phyloP scores from a whole-genome alignment of 352 stramenopile genomes.

The Pythium brassicae region DNA sequence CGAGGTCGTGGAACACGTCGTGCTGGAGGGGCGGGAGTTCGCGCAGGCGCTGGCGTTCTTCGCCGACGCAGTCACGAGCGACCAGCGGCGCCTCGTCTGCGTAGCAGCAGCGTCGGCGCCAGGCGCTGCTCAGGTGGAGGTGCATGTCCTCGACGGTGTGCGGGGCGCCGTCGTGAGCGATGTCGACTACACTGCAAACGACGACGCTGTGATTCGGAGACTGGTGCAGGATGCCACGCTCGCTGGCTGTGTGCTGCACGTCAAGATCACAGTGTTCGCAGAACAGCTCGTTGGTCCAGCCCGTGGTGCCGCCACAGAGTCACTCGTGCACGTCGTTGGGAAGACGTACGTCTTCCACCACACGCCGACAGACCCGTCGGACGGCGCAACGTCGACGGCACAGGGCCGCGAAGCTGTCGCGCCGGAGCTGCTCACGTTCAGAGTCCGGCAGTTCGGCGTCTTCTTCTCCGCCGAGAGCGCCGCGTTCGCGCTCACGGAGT shows the following conservation, averaged over 20 bases:
- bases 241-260: slow-evolving; percentile 15
- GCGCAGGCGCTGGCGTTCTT: slow-evolving; percentile 34
- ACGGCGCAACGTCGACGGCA: no score
- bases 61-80: slow-evolving; percentile 26
- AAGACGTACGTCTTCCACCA: slow-evolving; percentile 42
- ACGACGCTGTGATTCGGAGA: slow-evolving; percentile 10
- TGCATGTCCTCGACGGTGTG: slow-evolving; percentile 11
- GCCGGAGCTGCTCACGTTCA: slow-evolving; percentile 18
- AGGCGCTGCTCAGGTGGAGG: neutral
- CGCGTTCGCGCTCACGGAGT: slow-evolving; percentile 9
- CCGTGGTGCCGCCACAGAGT: no score
- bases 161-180: slow-evolving; percentile 8
- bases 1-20: slow-evolving; percentile 33
- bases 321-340: slow-evolving; percentile 14
- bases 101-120: neutral
- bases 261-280: neutral
- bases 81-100: slow-evolving; percentile 25
- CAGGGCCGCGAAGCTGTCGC: neutral
- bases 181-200: slow-evolving; percentile 8
- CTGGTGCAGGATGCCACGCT: slow-evolving; percentile 19
- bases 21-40: slow-evolving; percentile 32
- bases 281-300: no score
- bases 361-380: slow-evolving; percentile 10
- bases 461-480: slow-evolving; percentile 29
- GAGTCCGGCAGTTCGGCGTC: slow-evolving; percentile 24